A percentile compares a stretch with the other conserved stretches of the same genome.
These are phyloP conservation scores for Neocucurbitaria cava DNA, from an alignment of 2,329 filamentous ascomycete species.

Conservation along the genomic window DNA sequence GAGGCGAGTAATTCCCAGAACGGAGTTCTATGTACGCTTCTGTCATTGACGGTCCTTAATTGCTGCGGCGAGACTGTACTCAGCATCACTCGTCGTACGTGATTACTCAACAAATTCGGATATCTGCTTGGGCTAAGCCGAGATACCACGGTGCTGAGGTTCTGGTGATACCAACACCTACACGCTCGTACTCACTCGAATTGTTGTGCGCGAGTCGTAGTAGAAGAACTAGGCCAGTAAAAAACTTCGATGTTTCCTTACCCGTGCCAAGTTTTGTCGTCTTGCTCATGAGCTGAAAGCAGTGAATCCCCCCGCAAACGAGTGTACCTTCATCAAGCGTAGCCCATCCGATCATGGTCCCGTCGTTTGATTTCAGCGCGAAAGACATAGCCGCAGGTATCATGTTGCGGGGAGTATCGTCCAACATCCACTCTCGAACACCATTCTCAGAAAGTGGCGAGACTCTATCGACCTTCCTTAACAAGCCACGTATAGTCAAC, in stretches of 20 bases:
- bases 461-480: conserved; percentile 7
- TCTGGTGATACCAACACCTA: conserved; percentile 20
- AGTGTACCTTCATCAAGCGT: conserved; percentile 15
- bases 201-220: conserved; percentile 1
- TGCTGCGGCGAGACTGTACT: neutral
- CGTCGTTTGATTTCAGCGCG: conserved; percentile 6
- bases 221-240: conserved; percentile 20
- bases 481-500: conserved; percentile 11
- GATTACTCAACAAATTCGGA: neutral
- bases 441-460: neutral
- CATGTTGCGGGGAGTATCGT: neutral
- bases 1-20: no score
- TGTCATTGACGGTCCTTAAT: neutral
- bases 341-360: conserved; percentile 15
- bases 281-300: conserved; percentile 17
- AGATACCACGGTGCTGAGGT: conserved; percentile 7
- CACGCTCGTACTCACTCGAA: conserved; percentile 9
- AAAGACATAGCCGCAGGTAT: conserved; percentile 2
- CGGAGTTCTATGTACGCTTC: no score
- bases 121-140: neutral
- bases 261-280: neutral
- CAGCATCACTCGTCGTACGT: neutral
- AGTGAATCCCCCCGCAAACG: conserved; percentile 3
- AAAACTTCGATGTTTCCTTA: neutral
- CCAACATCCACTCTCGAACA: neutral